Evolutionary conservation across 2,329 filamentous ascomycete genomes (phyloP), one percentile per base, ranked within the genome.

Genomic region (Calycina marina): DNA sequence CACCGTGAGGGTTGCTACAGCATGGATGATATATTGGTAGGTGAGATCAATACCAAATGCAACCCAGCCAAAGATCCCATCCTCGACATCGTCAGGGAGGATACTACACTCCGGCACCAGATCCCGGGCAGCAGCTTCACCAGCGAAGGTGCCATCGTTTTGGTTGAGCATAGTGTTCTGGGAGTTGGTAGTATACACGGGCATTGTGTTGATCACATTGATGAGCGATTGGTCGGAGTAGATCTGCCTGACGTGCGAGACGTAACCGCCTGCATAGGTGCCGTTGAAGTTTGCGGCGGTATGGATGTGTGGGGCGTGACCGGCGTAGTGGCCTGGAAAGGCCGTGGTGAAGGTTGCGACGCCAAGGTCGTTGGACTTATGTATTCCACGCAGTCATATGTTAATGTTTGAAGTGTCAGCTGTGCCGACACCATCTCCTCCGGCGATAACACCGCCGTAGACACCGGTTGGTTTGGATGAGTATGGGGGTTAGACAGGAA

Each of bases 161-260:
- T 12, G 13, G 17, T 29, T 29, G 9, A 9, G 10, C 5, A 62
- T 72, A 13, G 65, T 34, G 1, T 41, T 31, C 37, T 65, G 57
- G 0, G 53, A 59, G 52, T 70, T 69, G 35, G 50, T 49, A 4
- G 38, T 50, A 51, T 70, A 70, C 0, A 66, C 64, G 1, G 47
- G 37, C 1, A 53, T 56, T 6, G 50, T 49, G 39, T 72, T 63
- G 34, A 77, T 67, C 24, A 56, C 40, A 15, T 45, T 44, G 41
- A 70, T 62, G 6, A 78, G 62, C 40, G 60, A 57, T 48, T 76
- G 65, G 49, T 77, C 70, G 49, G 74, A 72, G 60, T 72, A 78
- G 31, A 73, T 47, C 49, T 80, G 73, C 12, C 73, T 72, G 24
- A 77, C 61, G 53, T 78, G 72, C 5, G 65, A 62, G 36, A 68